phyloP scores from a whole-genome alignment of 192 early-diverging fungal species.

The Phycomyces blakesleeanus region DNA sequence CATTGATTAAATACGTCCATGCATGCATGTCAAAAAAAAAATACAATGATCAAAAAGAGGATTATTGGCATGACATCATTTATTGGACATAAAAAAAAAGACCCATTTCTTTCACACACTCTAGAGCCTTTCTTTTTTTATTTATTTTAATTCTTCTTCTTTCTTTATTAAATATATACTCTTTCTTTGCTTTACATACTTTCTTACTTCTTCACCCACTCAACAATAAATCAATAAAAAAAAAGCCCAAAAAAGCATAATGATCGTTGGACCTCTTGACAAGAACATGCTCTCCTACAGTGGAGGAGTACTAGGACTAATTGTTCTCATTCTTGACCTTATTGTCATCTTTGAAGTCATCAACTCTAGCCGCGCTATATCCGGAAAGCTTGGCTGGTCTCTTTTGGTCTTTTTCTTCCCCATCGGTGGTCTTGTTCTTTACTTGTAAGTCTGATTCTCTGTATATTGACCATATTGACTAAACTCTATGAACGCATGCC shows the following conservation, averaged over 20 bases:
- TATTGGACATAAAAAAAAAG: no score
- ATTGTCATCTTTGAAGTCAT: constrained; percentile 57
- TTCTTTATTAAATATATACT: no score
- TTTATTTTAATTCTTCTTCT: constrained; percentile 7
- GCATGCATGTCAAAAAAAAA: no score
- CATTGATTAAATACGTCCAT: no score
- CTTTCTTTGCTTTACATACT: no score
- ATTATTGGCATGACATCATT: no score
- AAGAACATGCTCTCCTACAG: constrained; percentile 33
- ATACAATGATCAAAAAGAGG: no score
- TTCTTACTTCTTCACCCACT: no score
- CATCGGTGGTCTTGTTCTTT: constrained; percentile 49
- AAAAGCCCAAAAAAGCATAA: no score
- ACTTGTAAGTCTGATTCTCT: constrained; percentile 50
- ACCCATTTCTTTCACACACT: background rate
- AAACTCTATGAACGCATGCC: no score
- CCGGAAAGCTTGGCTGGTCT: constrained; percentile 53
- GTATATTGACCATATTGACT: no score
- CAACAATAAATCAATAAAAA: no score
- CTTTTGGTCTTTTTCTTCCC: constrained; percentile 62
- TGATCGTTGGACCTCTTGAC: background rate
- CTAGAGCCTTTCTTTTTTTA: background rate
- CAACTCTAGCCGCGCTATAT: constrained; percentile 40
- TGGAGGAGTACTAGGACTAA: constrained; percentile 32
- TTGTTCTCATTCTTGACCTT: constrained; percentile 54